These are phyloP conservation scores for Aspergillus sp. DNA, from an alignment of 2,329 filamentous ascomycete species.

Conservation along the genomic window DNA sequence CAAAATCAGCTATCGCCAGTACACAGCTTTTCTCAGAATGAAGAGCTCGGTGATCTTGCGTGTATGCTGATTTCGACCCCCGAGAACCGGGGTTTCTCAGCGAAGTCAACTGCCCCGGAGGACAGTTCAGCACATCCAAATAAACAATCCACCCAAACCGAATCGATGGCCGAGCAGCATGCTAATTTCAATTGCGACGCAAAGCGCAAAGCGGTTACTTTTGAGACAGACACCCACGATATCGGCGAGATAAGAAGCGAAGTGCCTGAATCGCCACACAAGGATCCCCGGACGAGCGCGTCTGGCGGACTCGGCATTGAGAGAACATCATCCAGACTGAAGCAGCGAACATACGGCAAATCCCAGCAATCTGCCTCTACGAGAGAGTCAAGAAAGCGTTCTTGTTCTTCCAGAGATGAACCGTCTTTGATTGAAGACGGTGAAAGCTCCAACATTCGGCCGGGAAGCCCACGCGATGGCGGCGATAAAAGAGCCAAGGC, in stretches of 20 bases:
- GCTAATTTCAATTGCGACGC: neutral
- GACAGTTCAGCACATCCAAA: no score
- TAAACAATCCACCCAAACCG: neutral
- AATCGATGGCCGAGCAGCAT: neutral
- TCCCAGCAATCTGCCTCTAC: slow-evolving; percentile 3
- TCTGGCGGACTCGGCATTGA: neutral
- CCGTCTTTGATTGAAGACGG: neutral
- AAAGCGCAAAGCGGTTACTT: slow-evolving; percentile 19
- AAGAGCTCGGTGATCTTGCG: slow-evolving; percentile 19
- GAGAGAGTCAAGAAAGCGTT: slow-evolving; percentile 1
- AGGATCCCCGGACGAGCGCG: neutral
- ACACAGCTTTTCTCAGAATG: slow-evolving; percentile 8
- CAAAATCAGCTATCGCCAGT: slow-evolving; percentile 12
- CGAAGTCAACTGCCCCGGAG: no score
- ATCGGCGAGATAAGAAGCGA: slow-evolving; percentile 3
- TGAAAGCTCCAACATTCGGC: neutral
- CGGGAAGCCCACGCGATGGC: neutral
- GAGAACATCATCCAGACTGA: slow-evolving; percentile 3
- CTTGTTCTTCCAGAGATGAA: slow-evolving; percentile 1
- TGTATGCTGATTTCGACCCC: slow-evolving; percentile 18
- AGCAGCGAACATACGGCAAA: slow-evolving; percentile 14
- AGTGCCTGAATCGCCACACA: neutral
- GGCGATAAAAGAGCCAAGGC: slow-evolving; percentile 9
- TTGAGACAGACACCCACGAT: slow-evolving; percentile 7
- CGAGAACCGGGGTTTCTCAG: slow-evolving; percentile 5